A percentile compares a stretch with the other conserved stretches of the same genome.
Evolutionary conservation across 73 alveolate genomes (phyloP).

Genomic region (Blepharisma stoltei): DNA sequence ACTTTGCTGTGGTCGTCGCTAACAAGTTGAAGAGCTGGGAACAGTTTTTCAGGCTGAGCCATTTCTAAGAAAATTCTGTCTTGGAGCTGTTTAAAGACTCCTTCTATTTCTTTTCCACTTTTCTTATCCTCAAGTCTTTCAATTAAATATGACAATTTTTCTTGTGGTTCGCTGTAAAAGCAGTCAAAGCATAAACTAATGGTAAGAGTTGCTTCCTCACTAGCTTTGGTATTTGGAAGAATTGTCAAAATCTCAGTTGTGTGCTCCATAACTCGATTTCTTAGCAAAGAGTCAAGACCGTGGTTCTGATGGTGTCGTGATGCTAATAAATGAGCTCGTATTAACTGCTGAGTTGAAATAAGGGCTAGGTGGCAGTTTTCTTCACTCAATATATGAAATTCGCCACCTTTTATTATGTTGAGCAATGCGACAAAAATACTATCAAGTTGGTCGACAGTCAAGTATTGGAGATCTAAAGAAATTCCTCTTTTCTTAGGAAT

Average conservation of each 20-base stretch:
- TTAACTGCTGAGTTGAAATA: background rate
- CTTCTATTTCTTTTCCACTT: background rate
- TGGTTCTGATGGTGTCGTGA: background rate
- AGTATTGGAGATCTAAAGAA: no score
- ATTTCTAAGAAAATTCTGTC: background rate
- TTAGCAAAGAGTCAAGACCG: no score
- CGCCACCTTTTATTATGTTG: no score
- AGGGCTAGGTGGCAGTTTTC: no score
- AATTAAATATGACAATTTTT: background rate
- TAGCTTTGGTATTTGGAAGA: no score
- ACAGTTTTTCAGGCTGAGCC: slow-evolving; percentile 13
- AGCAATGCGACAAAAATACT: no score
- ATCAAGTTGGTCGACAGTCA: no score
- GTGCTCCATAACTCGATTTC: no score
- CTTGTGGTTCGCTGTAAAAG: slow-evolving; percentile 20
- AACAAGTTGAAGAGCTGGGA: background rate
- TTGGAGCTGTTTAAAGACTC: background rate
- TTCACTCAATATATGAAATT: no score
- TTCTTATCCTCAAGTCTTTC: background rate
- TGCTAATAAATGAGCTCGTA: background rate
- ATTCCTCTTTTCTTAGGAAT: no score
- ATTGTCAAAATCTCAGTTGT: no score
- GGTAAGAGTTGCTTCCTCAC: background rate
- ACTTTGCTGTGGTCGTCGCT: background rate
- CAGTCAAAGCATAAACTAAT: background rate